Conservation (phyloP, 2,329 filamentous ascomycete genomes). For the Hypoxylon rubiginosum region DNA sequence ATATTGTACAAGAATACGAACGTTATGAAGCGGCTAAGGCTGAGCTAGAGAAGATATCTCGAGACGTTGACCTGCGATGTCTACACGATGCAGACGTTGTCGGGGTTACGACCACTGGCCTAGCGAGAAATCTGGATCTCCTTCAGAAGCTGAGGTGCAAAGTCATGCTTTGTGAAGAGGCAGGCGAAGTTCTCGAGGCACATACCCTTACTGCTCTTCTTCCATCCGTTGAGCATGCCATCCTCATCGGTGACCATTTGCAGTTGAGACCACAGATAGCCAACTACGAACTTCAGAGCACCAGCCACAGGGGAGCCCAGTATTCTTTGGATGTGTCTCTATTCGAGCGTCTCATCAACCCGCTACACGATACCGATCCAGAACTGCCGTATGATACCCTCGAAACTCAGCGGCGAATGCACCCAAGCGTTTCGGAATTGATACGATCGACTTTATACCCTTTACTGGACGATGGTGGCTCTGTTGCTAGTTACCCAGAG, state of each 20-base stretch:
- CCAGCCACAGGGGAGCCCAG: slow-evolving; percentile 60
- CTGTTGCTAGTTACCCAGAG: slow-evolving; percentile 55
- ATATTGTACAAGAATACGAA: slow-evolving; percentile 22
- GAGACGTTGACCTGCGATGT: slow-evolving; percentile 52
- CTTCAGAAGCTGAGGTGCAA: slow-evolving; percentile 65
- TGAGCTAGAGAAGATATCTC: slow-evolving; percentile 49
- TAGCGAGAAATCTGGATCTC: slow-evolving; percentile 65
- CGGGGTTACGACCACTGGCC: slow-evolving; percentile 71
- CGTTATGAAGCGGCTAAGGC: slow-evolving; percentile 37
- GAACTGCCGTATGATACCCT: slow-evolving; percentile 54
- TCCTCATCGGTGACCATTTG: slow-evolving; percentile 74
- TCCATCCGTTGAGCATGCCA: slow-evolving; percentile 70
- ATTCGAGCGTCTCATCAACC: slow-evolving; percentile 69
- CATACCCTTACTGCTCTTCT: slow-evolving; percentile 72
- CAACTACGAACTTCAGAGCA: slow-evolving; percentile 66
- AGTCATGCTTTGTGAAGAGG: slow-evolving; percentile 76
- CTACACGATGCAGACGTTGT: slow-evolving; percentile 62
- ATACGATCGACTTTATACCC: slow-evolving; percentile 68
- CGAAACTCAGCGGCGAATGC: slow-evolving; percentile 71
- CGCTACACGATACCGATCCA: slow-evolving; percentile 43
- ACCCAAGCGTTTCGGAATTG: slow-evolving; percentile 67
- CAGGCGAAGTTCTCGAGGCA: slow-evolving; percentile 75
- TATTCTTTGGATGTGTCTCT: slow-evolving; percentile 71
- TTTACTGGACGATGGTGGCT: slow-evolving; percentile 61
- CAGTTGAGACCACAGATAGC: slow-evolving; percentile 72